phyloP scores from a whole-genome alignment of 768 basidiomycete species.

The Macrolepiota albuminosa region DNA sequence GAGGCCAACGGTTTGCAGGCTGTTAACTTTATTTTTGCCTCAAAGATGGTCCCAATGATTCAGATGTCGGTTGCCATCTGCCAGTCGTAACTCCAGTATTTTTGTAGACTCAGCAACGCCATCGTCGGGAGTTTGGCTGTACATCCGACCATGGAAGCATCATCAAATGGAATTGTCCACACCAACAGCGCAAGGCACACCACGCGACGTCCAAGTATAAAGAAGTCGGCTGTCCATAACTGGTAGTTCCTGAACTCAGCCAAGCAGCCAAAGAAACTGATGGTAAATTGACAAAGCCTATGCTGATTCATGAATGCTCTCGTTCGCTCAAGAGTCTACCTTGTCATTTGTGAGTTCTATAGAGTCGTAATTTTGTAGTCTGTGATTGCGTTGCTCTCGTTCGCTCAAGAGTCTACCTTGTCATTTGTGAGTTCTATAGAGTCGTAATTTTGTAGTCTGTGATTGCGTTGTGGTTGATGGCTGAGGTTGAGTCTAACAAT shows the following conservation, averaged over 20 bases:
- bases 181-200: neutral
- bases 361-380: neutral
- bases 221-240: neutral
- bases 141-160: neutral
- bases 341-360: neutral
- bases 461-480: neutral
- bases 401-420: neutral
- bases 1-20: neutral
- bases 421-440: neutral
- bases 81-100: constrained; percentile 4
- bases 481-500: constrained; percentile 1
- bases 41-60: neutral
- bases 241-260: neutral
- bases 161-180: neutral
- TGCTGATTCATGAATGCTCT: neutral
- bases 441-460: neutral
- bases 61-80: constrained; percentile 11
- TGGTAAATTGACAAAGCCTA: neutral
- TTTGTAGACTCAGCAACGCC: neutral
- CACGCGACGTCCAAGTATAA: neutral
- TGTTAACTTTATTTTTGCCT: neutral
- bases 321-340: neutral
- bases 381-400: no score
- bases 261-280: neutral
- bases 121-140: neutral